These are phyloP conservation scores for Talaromyces rugulosus DNA, from an alignment of 2,329 filamentous ascomycete species.

Conservation along the genomic window DNA sequence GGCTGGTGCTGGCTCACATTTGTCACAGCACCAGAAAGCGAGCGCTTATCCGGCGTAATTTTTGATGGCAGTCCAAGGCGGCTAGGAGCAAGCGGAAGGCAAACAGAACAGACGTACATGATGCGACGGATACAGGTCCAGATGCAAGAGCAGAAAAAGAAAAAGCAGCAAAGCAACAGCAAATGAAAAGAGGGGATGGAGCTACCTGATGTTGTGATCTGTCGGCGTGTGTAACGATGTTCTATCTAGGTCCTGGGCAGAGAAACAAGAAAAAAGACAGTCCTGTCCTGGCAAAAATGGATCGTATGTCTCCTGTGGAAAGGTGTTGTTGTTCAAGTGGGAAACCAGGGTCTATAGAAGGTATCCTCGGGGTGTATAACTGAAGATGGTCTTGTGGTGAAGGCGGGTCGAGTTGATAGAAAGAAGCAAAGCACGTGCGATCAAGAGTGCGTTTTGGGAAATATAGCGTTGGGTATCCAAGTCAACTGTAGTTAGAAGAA, in stretches of 20 bases:
- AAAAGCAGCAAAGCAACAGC: conserved; percentile 19
- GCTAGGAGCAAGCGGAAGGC: neutral
- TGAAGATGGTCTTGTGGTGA: neutral
- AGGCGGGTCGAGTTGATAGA: neutral
- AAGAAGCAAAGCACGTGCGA: neutral
- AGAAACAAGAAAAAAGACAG: conserved; percentile 19
- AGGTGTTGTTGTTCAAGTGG: neutral
- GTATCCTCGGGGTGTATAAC: neutral
- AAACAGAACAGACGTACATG: conserved; percentile 5
- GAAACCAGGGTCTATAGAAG: conserved; percentile 1
- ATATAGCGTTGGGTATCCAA: neutral
- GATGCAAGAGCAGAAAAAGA: conserved; percentile 16
- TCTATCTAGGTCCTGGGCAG: conserved; percentile 12
- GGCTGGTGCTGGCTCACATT: conserved; percentile 12
- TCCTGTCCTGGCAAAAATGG: conserved; percentile 18
- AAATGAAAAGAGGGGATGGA: conserved; percentile 32
- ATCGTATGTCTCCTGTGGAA: conserved; percentile 5
- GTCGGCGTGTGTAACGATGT: conserved; percentile 15
- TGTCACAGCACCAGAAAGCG: conserved; percentile 12
- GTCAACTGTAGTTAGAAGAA: neutral
- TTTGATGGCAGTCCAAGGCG: conserved; percentile 13
- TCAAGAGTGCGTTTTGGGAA: neutral
- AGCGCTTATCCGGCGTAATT: conserved; percentile 16
- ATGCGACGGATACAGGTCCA: conserved; percentile 15
- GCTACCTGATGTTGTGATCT: conserved; percentile 35